A percentile compares a stretch with the other conserved stretches of the same genome.
phyloP scores from a whole-genome alignment of 495 filamentous ascomycete genomes.

The Lineolata rhizophorae region DNA sequence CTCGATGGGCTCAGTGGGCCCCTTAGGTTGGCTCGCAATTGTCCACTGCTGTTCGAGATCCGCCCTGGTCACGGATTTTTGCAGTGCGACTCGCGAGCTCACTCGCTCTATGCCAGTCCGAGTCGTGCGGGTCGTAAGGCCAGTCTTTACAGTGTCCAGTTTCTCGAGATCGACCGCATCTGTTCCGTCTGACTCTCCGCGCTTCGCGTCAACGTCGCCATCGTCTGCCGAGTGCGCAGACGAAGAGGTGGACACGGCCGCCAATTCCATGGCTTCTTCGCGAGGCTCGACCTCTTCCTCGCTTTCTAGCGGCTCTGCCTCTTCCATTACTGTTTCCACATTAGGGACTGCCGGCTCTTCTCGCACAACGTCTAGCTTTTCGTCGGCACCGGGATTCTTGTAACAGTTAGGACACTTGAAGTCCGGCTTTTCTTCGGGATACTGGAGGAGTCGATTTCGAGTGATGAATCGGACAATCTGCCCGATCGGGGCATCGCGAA shows the following conservation, averaged over 20 bases:
- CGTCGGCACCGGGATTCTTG: background rate
- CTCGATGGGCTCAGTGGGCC: slow-evolving; percentile 8
- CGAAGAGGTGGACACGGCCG: too few species aligned
- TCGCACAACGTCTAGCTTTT: background rate
- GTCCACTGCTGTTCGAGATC: slow-evolving; percentile 10
- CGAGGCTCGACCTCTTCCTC: background rate
- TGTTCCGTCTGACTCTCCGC: background rate
- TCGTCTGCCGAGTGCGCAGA: background rate
- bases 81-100: slow-evolving; percentile 4
- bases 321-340: background rate
- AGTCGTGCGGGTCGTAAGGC: background rate
- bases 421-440: slow-evolving; percentile 9
- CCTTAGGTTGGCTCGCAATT: slow-evolving; percentile 3
- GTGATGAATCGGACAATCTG: slow-evolving; percentile 7
- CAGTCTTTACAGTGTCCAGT: background rate
- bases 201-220: background rate
- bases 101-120: slow-evolving; percentile 4
- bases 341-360: background rate
- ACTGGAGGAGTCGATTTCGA: slow-evolving; percentile 5
- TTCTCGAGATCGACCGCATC: background rate
- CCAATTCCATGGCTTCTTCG: background rate
- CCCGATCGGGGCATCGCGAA: slow-evolving; percentile 9
- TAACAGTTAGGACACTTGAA: slow-evolving; percentile 5
- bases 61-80: slow-evolving; percentile 6
- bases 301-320: background rate